Conservation (phyloP, 2,329 filamentous ascomycete genomes). For the Pyrenophora teres region DNA sequence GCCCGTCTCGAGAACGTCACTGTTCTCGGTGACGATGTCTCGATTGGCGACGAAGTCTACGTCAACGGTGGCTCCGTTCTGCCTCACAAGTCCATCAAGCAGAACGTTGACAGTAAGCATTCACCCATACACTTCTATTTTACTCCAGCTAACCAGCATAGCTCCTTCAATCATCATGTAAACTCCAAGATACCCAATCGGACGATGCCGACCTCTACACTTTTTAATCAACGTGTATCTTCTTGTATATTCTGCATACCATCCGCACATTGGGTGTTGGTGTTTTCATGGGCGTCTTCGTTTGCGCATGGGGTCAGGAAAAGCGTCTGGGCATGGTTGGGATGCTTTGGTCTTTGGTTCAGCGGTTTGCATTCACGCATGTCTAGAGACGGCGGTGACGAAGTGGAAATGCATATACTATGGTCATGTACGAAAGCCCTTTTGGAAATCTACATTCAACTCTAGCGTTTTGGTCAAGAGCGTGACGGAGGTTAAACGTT, state of each 20-base stretch:
- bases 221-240: conserved; percentile 41
- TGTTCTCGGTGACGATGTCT: conserved; percentile 97
- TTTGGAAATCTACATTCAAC: too few species aligned
- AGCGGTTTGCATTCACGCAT: too few species aligned
- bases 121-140: not conserved
- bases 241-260: conserved; percentile 44
- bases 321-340: too few species aligned
- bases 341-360: too few species aligned
- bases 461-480: too few species aligned
- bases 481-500: too few species aligned
- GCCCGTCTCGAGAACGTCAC: conserved; percentile 96
- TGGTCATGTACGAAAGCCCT: too few species aligned
- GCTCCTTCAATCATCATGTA: conserved; percentile 56
- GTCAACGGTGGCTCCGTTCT: conserved; percentile 96
- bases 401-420: too few species aligned
- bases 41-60: conserved; percentile 96
- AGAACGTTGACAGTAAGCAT: conserved; percentile 76
- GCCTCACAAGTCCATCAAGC: conserved; percentile 98
- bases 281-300: conserved; percentile 10
- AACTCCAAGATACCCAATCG: conserved; percentile 22
- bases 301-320: too few species aligned
- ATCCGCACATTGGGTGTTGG: conserved; percentile 20
- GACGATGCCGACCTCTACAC: conserved; percentile 22
- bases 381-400: too few species aligned
- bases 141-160: conserved; percentile 25